Evolutionary conservation across 805 yeast species (phyloP).

Genomic region (Candida methanosorbosa): DNA sequence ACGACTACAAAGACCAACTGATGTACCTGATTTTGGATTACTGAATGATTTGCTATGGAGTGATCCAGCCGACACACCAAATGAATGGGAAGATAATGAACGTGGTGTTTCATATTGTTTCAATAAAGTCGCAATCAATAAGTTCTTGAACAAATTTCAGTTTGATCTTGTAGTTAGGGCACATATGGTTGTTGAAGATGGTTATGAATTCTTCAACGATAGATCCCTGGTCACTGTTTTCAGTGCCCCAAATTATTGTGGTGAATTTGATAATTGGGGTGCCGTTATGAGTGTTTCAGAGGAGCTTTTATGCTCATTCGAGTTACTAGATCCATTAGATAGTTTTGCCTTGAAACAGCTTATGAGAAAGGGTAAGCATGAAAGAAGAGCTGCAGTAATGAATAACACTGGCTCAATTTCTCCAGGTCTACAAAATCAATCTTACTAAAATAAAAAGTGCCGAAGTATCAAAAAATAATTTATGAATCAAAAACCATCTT

Average conservation of each 20-base stretch:
- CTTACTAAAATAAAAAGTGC: too few species aligned
- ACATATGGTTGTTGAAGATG: conserved; percentile 83
- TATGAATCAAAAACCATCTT: too few species aligned
- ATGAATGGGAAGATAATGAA: conserved; percentile 86
- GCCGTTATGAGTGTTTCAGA: conserved; percentile 97
- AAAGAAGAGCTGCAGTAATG: conserved; percentile 54
- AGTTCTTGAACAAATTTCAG: conserved; percentile 63
- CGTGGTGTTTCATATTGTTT: conserved; percentile 79
- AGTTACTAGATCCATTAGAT: conserved; percentile 88
- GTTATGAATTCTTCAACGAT: conserved; percentile 70
- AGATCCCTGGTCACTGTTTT: conserved; percentile 64
- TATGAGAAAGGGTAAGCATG: conserved; percentile 89
- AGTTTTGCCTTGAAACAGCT: conserved; percentile 88
- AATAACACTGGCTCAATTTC: conserved; percentile 11
- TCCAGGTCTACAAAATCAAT: conserved; percentile 7
- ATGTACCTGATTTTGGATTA: conserved; percentile 77
- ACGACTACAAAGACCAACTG: conserved; percentile 72
- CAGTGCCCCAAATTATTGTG: conserved; percentile 71
- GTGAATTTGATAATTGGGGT: conserved; percentile 92
- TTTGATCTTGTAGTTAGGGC: conserved; percentile 80
- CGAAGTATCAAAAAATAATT: too few species aligned
- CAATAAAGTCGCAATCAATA: conserved; percentile 71
- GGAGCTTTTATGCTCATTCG: conserved; percentile 87
- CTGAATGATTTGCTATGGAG: conserved; percentile 76
- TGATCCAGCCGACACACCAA: conserved; percentile 75